Base-by-base conservation (phyloP, 352 stramenopile species). In the Pythium phragmitis region DNA sequence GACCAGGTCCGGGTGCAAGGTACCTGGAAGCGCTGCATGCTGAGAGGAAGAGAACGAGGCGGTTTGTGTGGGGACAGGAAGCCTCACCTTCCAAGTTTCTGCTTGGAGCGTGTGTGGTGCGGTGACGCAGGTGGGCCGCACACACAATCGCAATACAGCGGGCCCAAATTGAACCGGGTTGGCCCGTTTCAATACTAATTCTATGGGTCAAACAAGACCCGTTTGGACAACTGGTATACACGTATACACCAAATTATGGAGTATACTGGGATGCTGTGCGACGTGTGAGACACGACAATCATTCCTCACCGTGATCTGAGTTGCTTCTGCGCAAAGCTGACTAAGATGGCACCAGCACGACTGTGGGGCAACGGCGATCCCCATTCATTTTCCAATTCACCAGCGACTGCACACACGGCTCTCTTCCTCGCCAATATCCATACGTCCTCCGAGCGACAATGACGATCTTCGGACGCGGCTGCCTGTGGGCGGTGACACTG, bases 21-120 rank as follows among this genome's bases (percentile, higher is more conserved):
- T 58, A 86, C 79, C 71, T 88, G 79, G 72, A 88, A 79, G 56
- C 79, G 77, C 73, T 88, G 79, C 79, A 88, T 88, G n/a, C 7
- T 45, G 41, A 17, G 41, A 47, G 36, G 21, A 4, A 42, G 36
- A 36, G 48, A 51, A 68, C 37, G 62, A 19, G n/a, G 48, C 51
- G 47, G 56, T 50, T 53, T 48, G 42, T 52, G 45, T 51, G 57
- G 33, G 41, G 51, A 41, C 37, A 14, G 50, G 23, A 34, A 33
- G 48, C 13, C 39, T 46, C 13, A 51, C n/a, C 37, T 36, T 42
- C 17, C 54, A 23, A 34, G 56, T 61, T 68, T 68, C 62, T 68
- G 62, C 62, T 68, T 68, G 62, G 60, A 51, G 61, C 55, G 53
- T 28, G 52, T 41, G 33, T 63, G 62, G 39, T 63, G 62, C 55